Percentiles rank a stretch among this genome's conserved stretches.
These are phyloP conservation scores for Neurospora sp. DNA, from an alignment of 2,329 filamentous ascomycete species.

Conservation along the genomic window DNA sequence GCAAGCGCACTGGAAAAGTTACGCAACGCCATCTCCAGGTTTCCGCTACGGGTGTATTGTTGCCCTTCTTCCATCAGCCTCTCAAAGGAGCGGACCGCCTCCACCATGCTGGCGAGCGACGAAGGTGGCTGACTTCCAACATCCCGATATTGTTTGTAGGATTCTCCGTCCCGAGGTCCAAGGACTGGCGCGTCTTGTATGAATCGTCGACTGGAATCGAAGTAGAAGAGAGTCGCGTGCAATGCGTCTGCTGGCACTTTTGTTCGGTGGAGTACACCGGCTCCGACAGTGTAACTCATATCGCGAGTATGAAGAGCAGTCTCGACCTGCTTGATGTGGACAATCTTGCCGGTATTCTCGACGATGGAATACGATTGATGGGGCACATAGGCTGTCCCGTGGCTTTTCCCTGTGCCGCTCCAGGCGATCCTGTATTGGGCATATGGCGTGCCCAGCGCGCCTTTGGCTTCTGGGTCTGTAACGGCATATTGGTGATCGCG, in stretches of 20 bases:
- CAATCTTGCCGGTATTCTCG: constrained; percentile 17
- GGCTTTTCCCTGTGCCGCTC: constrained; percentile 16
- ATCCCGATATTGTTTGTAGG: constrained; percentile 16
- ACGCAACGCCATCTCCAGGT: constrained; percentile 17
- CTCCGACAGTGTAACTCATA: constrained; percentile 22
- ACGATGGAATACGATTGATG: constrained; percentile 20
- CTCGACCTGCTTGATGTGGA: constrained; percentile 6
- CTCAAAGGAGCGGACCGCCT: constrained; percentile 14
- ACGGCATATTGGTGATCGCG: constrained; percentile 22
- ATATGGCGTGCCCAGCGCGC: constrained; percentile 19
- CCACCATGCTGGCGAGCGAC: constrained; percentile 13
- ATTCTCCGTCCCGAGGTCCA: constrained; percentile 20
- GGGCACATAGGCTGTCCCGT: constrained; percentile 16
- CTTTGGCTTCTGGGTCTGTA: background rate
- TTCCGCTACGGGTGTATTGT: constrained; percentile 8
- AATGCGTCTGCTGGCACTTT: constrained; percentile 20
- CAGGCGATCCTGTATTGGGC: constrained; percentile 21
- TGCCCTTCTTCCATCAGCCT: constrained; percentile 10
- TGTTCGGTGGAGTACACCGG: constrained; percentile 21
- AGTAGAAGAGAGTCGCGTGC: constrained; percentile 27
- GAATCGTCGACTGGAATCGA: constrained; percentile 25
- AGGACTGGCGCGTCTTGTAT: constrained; percentile 22
- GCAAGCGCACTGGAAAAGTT: constrained; percentile 17
- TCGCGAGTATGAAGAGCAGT: constrained; percentile 12
- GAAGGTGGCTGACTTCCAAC: constrained; percentile 12